Conservation (phyloP, 2,329 filamentous ascomycete genomes). For the Malbranchea zuffiana region DNA sequence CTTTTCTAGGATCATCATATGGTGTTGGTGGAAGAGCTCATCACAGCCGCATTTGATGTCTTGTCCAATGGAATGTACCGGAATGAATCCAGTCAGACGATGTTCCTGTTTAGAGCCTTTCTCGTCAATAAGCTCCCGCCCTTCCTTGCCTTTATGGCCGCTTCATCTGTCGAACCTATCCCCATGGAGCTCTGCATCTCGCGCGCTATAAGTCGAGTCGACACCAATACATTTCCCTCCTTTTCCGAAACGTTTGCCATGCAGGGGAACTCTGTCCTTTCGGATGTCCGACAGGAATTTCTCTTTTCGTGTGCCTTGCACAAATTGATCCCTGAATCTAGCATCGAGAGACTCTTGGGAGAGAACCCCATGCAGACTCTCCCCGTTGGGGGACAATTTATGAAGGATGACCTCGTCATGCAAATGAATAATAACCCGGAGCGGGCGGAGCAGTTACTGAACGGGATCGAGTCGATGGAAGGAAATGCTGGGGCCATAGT, state of each 20-base stretch:
- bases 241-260: conserved; percentile 55
- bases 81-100: conserved; percentile 46
- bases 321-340: conserved; percentile 64
- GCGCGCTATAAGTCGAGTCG: conserved; percentile 53
- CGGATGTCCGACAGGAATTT: conserved; percentile 67
- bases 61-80: conserved; percentile 77
- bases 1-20: conserved; percentile 58
- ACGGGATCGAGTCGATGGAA: conserved; percentile 78
- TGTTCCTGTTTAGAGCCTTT: conserved; percentile 73
- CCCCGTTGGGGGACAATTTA: conserved; percentile 61
- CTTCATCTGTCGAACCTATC: conserved; percentile 48
- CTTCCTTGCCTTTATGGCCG: conserved; percentile 48
- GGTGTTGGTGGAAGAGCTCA: conserved; percentile 65
- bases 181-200: conserved; percentile 55
- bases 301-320: conserved; percentile 85
- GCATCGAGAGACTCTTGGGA: conserved; percentile 68
- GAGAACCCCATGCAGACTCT: conserved; percentile 73
- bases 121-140: conserved; percentile 63
- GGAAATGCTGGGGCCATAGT: conserved; percentile 83
- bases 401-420: conserved; percentile 65
- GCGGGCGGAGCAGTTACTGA: conserved; percentile 62
- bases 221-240: conserved; percentile 52
- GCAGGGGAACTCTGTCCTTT: conserved; percentile 47
- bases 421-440: conserved; percentile 69
- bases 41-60: conserved; percentile 80